These are phyloP conservation scores for Fonsecaea pedrosoi DNA, from an alignment of 2,329 filamentous ascomycete species.

Conservation along the genomic window DNA sequence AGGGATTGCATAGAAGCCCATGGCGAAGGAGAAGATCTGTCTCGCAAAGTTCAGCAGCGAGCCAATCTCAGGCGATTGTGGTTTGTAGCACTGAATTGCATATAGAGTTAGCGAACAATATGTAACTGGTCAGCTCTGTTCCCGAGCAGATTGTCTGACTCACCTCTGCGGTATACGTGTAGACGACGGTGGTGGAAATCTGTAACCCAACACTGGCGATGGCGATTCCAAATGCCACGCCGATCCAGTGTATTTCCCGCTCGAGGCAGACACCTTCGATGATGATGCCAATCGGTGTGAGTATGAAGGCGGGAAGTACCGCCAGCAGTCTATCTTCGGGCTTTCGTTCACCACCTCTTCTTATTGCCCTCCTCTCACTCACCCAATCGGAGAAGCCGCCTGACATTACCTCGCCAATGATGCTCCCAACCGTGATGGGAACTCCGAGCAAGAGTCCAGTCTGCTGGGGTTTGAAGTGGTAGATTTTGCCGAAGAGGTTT, in stretches of 20 bases:
- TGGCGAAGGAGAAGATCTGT: slow-evolving; percentile 13
- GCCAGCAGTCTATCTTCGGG: slow-evolving; percentile 11
- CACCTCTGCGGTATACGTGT: slow-evolving; percentile 14
- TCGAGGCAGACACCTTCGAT: slow-evolving; percentile 12
- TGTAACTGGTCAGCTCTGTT: not conserved
- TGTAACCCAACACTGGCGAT: slow-evolving; percentile 11
- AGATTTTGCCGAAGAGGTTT: not conserved
- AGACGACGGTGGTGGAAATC: slow-evolving; percentile 11
- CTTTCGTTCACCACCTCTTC: slow-evolving; percentile 11
- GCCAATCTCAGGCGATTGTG: slow-evolving; percentile 13
- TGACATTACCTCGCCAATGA: slow-evolving; percentile 13
- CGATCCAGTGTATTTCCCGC: slow-evolving; percentile 4
- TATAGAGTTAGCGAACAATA: not conserved
- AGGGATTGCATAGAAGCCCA: slow-evolving; percentile 17
- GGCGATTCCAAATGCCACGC: slow-evolving; percentile 1
- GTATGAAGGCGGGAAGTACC: slow-evolving; percentile 3
- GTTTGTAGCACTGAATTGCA: slow-evolving; percentile 7
- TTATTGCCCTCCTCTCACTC: slow-evolving; percentile 3
- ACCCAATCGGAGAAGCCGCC: slow-evolving; percentile 11
- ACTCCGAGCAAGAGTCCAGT: slow-evolving; percentile 14
- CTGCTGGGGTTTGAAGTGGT: slow-evolving; percentile 12
- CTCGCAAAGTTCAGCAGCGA: slow-evolving; percentile 12
- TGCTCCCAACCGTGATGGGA: slow-evolving; percentile 8
- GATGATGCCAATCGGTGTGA: slow-evolving; percentile 1
- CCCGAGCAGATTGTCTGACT: not conserved